These are phyloP conservation scores for Schrenkiella parvula DNA, from an alignment of 345 rosid species.

Conservation along the genomic window DNA sequence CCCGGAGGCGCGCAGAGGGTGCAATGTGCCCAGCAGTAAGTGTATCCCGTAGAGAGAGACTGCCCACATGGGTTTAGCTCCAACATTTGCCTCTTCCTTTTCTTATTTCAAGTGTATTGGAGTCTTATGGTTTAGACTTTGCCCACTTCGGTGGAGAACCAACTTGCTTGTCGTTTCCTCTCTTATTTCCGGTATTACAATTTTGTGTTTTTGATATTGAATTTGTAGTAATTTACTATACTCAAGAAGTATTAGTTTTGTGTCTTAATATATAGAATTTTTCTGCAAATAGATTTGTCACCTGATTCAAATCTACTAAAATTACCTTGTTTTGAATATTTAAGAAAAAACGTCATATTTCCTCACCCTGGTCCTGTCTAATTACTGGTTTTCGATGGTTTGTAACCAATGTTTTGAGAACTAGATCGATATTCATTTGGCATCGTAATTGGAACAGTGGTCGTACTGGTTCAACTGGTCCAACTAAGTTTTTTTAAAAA, in stretches of 20 bases:
- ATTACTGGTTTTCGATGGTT: no score
- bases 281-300: no score
- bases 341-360: no score
- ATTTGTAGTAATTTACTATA: slow-evolving; percentile 4
- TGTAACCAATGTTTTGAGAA: no score
- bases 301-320: no score
- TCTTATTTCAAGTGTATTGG: slow-evolving; percentile 15
- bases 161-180: slow-evolving; percentile 5
- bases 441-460: no score
- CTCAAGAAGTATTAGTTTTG: neutral
- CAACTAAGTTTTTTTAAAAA: no score
- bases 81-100: slow-evolving; percentile 2
- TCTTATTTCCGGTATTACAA: slow-evolving; percentile 14
- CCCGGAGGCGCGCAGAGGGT: slow-evolving; percentile 58
- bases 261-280: no score
- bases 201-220: slow-evolving; percentile 5
- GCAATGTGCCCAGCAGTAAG: slow-evolving; percentile 78
- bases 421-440: no score
- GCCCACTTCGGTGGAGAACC: slow-evolving; percentile 1
- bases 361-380: no score
- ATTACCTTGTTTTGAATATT: no score
- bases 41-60: neutral
- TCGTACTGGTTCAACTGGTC: no score
- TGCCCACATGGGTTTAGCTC: slow-evolving; percentile 24
- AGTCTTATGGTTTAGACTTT: slow-evolving; percentile 19